Evolutionary conservation across 805 yeast genomes (phyloP).

Genomic region (Saturnispora saitoi): DNA sequence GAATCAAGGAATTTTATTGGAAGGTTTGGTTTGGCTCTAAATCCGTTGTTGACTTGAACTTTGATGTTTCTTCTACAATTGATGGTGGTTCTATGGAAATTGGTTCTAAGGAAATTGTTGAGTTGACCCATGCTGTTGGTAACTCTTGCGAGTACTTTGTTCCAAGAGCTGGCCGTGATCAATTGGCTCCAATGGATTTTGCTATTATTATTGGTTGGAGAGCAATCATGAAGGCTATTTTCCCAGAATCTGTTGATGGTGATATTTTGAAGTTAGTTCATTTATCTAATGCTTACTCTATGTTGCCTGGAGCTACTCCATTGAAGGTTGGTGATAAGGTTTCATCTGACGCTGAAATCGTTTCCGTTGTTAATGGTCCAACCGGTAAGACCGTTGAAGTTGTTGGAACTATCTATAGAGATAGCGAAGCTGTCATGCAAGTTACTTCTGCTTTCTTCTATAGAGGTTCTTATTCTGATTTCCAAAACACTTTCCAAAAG

Average conservation of each 20-base stretch:
- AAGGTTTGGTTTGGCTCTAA: constrained; percentile 80
- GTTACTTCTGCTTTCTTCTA: constrained; percentile 92
- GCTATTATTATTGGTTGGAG: constrained; percentile 98
- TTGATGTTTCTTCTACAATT: constrained; percentile 64
- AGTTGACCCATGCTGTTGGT: constrained; percentile 94
- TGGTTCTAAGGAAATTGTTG: constrained; percentile 70
- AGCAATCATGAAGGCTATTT: constrained; percentile 95
- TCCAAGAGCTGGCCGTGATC: constrained; percentile 72
- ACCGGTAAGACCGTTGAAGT: constrained; percentile 96
- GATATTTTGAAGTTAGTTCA: constrained; percentile 91
- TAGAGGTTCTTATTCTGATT: constrained; percentile 87
- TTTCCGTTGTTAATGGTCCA: constrained; percentile 82
- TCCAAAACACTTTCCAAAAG: constrained; percentile 85
- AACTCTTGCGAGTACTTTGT: constrained; percentile 96
- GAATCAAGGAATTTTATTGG: constrained; percentile 97
- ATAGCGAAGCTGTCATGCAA: constrained; percentile 76
- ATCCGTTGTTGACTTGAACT: constrained; percentile 54
- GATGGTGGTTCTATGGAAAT: constrained; percentile 62
- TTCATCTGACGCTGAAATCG: constrained; percentile 72
- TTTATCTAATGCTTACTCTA: constrained; percentile 86
- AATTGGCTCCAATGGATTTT: constrained; percentile 97
- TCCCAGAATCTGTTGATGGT: constrained; percentile 95
- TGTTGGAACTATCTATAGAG: constrained; percentile 77
- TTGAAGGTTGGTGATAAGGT: constrained; percentile 83
- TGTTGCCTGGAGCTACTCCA: constrained; percentile 88